Evolutionary conservation across 2,329 filamentous ascomycete genomes (phyloP), one percentile per base, ranked within the genome.

Genomic region (Monosporascus sp.): DNA sequence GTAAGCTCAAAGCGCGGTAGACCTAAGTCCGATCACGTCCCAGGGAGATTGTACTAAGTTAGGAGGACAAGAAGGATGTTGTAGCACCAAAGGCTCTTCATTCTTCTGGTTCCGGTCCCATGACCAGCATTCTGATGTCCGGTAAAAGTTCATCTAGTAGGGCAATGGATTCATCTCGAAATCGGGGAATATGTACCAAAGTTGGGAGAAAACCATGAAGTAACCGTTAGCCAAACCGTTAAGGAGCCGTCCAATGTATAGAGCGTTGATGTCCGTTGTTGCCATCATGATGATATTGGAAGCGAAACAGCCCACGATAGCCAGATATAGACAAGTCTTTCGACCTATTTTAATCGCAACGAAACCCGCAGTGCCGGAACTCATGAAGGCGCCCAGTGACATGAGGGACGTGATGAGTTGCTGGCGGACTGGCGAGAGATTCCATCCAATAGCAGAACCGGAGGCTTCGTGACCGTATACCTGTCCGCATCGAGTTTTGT

Each of bases 201-300:
- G 64, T 53, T 79, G 76, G 1, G 74, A 73, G 55, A 78, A 82
- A 2, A 78, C 82, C 78, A 82, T 80, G 63, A 82, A 77, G 60
- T 81, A 76, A 3, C 80, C 80, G 59, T 83, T 83, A 6, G 79
- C 77, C 5, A 83, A 54, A 2, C 81, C 81, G 52, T 83, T 79
- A 17, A 83, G 63, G 7, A 83, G 66, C 38, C 81, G 75, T 9
- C 78, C 81, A 24, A 74, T 72, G 53, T 84, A 83, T 5, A 84
- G 73, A 1, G 74, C 78, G 17, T 72, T 77, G 38, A 84, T 81
- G 52, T 70, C 64, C 7, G 71, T 74, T 0, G 78, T 81, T 3
- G 75, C 72, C 78, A 83, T 83, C 80, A 83, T 83, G 60, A 83
- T 72, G 19, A 81, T 68, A 56, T 82, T 82, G 17, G 79, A 71